These are phyloP conservation scores for Ricinus communis DNA, from an alignment of 345 rosid genomes.

Conservation along the genomic window DNA sequence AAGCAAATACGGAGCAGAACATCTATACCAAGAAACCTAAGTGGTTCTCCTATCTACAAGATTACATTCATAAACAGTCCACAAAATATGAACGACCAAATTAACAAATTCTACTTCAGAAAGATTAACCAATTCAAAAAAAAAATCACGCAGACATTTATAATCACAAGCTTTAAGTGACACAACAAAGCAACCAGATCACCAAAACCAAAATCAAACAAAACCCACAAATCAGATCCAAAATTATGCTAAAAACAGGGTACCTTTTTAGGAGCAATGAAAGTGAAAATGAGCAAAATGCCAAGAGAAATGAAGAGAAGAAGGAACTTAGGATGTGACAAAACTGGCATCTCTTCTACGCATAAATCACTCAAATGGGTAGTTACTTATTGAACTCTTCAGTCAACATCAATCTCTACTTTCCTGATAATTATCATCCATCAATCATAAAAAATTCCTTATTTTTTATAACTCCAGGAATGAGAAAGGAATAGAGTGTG, in stretches of 20 bases:
- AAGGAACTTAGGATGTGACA: conserved; percentile 61
- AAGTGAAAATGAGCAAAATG: conserved; percentile 53
- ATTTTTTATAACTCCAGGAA: not conserved
- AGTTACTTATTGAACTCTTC: not conserved
- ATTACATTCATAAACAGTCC: not conserved
- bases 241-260: not conserved
- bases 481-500: not conserved
- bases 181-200: conserved; percentile 3
- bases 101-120: not conserved
- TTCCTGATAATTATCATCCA: not conserved
- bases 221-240: conserved; percentile 14
- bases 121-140: not conserved
- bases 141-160: not conserved
- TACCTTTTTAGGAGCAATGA: conserved; percentile 48
- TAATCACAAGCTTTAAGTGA: not conserved
- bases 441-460: not conserved
- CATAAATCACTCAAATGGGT: conserved; percentile 34
- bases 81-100: too few relatives aligned
- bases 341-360: conserved; percentile 60
- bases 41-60: not conserved
- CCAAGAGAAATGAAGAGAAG: conserved; percentile 45
- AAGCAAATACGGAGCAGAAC: not conserved
- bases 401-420: conserved; percentile 6
- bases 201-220: conserved; percentile 3
- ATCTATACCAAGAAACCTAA: not conserved